A percentile compares a stretch with the other conserved stretches of the same genome.
Evolutionary conservation across 306 rosid species (phyloP).

Genomic region (Corylus americana): DNA sequence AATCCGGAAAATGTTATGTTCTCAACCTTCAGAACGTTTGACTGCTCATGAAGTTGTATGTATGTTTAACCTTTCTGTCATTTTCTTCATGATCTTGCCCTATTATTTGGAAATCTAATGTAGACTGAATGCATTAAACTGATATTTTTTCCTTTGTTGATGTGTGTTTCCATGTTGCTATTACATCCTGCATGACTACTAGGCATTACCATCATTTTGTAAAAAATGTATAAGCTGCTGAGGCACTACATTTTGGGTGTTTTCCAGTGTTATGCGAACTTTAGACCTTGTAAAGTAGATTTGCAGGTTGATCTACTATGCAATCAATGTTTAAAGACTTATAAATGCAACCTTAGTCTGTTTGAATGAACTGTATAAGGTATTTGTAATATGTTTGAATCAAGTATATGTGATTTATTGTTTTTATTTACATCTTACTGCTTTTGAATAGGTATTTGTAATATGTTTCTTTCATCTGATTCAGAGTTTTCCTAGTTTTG

Average conservation of each 20-base stretch:
- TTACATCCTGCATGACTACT: no score
- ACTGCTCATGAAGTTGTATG: constrained; percentile 91
- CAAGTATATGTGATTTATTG: not conserved
- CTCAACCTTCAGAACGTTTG: constrained; percentile 74
- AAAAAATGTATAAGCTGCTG: no score
- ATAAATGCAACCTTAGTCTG: constrained; percentile 5
- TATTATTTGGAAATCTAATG: not conserved
- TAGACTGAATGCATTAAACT: no score
- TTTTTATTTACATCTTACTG: constrained; percentile 21
- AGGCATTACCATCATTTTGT: no score
- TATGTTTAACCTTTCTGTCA: constrained; percentile 47
- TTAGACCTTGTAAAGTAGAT: not conserved
- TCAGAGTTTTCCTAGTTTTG: not conserved
- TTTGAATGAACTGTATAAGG: not conserved
- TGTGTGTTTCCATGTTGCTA: no score
- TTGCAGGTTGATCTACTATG: constrained; percentile 23
- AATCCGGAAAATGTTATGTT: constrained; percentile 79
- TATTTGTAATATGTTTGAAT: not conserved
- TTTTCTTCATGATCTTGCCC: constrained; percentile 24
- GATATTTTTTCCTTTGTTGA: no score
- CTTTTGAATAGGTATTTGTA: constrained; percentile 1
- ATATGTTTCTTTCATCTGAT: no score
- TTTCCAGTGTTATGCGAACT: constrained; percentile 1
- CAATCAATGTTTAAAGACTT: constrained; percentile 20
- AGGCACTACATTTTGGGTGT: not conserved